These are phyloP conservation scores for Cucumis hystrix DNA, from an alignment of 306 rosid species.

Conservation along the genomic window DNA sequence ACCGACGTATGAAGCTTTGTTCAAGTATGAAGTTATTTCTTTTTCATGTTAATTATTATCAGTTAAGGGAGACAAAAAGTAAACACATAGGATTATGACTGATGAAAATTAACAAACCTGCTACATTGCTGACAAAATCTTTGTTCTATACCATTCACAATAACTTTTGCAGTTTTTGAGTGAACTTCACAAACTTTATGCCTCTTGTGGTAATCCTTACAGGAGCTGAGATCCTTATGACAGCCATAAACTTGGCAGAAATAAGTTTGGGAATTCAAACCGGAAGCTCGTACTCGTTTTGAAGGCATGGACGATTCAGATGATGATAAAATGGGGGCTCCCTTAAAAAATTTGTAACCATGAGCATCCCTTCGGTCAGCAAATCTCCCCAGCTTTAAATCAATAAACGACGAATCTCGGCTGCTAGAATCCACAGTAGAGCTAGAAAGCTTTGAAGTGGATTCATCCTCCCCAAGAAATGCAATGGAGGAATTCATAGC, in stretches of 20 bases:
- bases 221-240: slow-evolving; percentile 65
- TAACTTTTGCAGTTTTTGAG: slow-evolving; percentile 68
- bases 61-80: neutral
- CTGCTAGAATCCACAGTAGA: slow-evolving; percentile 36
- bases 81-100: neutral
- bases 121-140: slow-evolving; percentile 97
- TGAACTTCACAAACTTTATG: slow-evolving; percentile 89
- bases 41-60: neutral
- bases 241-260: slow-evolving; percentile 89
- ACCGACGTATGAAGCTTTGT: neutral
- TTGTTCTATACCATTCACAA: slow-evolving; percentile 73
- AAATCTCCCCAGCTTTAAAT: slow-evolving; percentile 67
- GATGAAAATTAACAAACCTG: slow-evolving; percentile 39
- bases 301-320: slow-evolving; percentile 47
- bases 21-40: neutral
- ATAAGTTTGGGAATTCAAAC: slow-evolving; percentile 31
- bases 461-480: slow-evolving; percentile 30
- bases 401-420: slow-evolving; percentile 49
- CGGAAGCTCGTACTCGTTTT: slow-evolving; percentile 41
- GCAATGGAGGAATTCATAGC: slow-evolving; percentile 17
- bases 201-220: slow-evolving; percentile 81
- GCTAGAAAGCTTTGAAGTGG: slow-evolving; percentile 46
- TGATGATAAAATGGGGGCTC: slow-evolving; percentile 36
- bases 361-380: slow-evolving; percentile 31
- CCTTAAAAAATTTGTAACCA: slow-evolving; percentile 27